Evolutionary conservation across 352 stramenopile species (phyloP).

Genomic region (Pythium guiyangense): DNA sequence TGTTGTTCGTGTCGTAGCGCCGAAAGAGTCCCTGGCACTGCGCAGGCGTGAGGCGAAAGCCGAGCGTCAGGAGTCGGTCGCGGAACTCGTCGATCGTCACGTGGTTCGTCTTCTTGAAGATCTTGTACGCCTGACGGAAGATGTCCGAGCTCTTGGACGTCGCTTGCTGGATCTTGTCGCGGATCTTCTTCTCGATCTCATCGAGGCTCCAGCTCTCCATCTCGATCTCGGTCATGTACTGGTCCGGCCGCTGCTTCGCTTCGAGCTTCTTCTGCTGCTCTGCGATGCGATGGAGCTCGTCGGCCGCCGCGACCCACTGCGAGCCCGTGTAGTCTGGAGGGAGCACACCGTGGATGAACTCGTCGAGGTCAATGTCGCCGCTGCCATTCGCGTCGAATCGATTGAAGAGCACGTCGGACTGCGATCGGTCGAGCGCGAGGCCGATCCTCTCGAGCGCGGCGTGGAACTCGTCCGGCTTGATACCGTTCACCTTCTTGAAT

Average conservation of each 20-base stretch:
- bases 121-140: slow-evolving; percentile 75
- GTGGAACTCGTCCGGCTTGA: slow-evolving; percentile 70
- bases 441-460: slow-evolving; percentile 49
- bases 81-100: slow-evolving; percentile 73
- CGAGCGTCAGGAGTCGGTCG: slow-evolving; percentile 58
- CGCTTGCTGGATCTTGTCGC: slow-evolving; percentile 77
- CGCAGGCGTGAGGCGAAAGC: slow-evolving; percentile 58
- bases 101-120: slow-evolving; percentile 76
- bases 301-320: slow-evolving; percentile 72
- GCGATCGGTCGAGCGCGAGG: slow-evolving; percentile 39
- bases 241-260: slow-evolving; percentile 39
- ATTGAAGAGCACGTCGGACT: slow-evolving; percentile 59
- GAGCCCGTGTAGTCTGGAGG: slow-evolving; percentile 67
- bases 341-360: slow-evolving; percentile 77
- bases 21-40: slow-evolving; percentile 64
- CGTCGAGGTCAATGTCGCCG: slow-evolving; percentile 73
- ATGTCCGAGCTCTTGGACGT: slow-evolving; percentile 78
- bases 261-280: slow-evolving; percentile 47
- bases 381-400: slow-evolving; percentile 71
- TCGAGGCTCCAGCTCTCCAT: slow-evolving; percentile 75
- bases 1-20: slow-evolving; percentile 74
- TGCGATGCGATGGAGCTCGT: slow-evolving; percentile 63
- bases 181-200: slow-evolving; percentile 71
- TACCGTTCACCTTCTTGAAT: slow-evolving; percentile 82
- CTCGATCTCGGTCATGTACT: slow-evolving; percentile 74